phyloP scores from a whole-genome alignment of 192 early-diverging fungal species.

The Backusella macrospora region DNA sequence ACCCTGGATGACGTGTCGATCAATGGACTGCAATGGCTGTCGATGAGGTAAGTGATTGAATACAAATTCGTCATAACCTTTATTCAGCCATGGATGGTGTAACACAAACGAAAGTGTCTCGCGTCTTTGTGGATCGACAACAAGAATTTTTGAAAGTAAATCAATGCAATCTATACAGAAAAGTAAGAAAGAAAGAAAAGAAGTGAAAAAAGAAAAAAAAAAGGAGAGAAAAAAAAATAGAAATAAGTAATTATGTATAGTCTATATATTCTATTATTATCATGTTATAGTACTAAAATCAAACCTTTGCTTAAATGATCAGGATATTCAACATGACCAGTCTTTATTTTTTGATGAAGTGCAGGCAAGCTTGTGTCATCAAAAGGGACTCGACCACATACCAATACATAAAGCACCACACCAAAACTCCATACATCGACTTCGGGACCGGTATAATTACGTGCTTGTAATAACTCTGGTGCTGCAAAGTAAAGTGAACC shows the following conservation, averaged over 20 bases:
- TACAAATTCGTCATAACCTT: conserved; percentile 63
- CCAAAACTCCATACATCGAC: conserved; percentile 90
- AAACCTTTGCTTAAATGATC: conserved; percentile 62
- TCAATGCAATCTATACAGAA: conserved; percentile 58
- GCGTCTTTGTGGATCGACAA: conserved; percentile 67
- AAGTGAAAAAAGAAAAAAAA: conserved; percentile 3
- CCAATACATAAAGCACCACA: conserved; percentile 82
- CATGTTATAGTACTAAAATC: background rate
- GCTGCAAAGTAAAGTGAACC: conserved; percentile 82
- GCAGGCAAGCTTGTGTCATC: conserved; percentile 83
- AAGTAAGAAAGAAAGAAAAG: too few species aligned
- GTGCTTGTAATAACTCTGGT: conserved; percentile 82
- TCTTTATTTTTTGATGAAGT: conserved; percentile 83
- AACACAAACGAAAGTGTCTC: conserved; percentile 72
- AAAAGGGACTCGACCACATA: conserved; percentile 82
- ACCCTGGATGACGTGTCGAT: conserved; percentile 57
- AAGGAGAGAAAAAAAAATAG: background rate
- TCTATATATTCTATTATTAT: background rate
- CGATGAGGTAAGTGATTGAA: conserved; percentile 67
- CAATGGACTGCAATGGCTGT: conserved; percentile 53
- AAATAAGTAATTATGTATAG: background rate
- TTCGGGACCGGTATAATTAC: conserved; percentile 80
- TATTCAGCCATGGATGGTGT: conserved; percentile 78
- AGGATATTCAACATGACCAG: conserved; percentile 79
- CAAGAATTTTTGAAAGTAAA: conserved; percentile 71